Conservation (phyloP, 1,284 basidiomycete species). For the Sanghuangporus weigelae region DNA sequence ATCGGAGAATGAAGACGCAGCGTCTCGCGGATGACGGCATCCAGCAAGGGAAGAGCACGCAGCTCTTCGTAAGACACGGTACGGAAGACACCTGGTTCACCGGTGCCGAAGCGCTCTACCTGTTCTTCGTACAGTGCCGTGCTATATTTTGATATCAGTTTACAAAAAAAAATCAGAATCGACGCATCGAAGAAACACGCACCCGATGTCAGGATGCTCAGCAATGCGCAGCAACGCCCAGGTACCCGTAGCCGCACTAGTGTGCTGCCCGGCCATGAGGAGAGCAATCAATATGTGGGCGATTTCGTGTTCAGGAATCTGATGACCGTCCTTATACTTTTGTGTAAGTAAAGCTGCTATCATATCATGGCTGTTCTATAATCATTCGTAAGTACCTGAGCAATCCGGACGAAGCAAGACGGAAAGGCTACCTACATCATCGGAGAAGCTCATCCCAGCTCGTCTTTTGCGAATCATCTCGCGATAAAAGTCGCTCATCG, state of each 20-base stretch:
- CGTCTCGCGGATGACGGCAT: conserved; percentile 90
- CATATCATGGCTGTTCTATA: conserved; percentile 84
- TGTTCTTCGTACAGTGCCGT: conserved; percentile 87
- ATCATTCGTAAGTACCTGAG: background rate
- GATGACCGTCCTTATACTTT: conserved; percentile 79
- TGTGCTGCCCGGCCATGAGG: conserved; percentile 98
- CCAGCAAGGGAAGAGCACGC: conserved; percentile 77
- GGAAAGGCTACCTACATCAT: conserved; percentile 32
- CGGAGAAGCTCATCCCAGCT: conserved; percentile 31
- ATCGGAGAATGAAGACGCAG: conserved; percentile 90
- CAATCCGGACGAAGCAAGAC: background rate
- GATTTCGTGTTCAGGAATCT: conserved; percentile 84
- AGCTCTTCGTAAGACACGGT: conserved; percentile 86
- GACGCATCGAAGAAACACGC: conserved; percentile 27
- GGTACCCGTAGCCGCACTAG: conserved; percentile 84
- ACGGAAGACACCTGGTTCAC: conserved; percentile 72
- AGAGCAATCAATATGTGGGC: conserved; percentile 96
- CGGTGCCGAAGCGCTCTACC: conserved; percentile 70
- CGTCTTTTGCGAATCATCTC: conserved; percentile 81
- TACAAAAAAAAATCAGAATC: background rate
- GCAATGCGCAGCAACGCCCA: conserved; percentile 94
- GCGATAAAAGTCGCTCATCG: conserved; percentile 93
- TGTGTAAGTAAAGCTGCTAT: conserved; percentile 87
- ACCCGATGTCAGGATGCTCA: conserved; percentile 73
- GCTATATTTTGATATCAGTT: conserved; percentile 32